Conservation (phyloP, 306 rosid genomes). For the Prunus fruticosa region DNA sequence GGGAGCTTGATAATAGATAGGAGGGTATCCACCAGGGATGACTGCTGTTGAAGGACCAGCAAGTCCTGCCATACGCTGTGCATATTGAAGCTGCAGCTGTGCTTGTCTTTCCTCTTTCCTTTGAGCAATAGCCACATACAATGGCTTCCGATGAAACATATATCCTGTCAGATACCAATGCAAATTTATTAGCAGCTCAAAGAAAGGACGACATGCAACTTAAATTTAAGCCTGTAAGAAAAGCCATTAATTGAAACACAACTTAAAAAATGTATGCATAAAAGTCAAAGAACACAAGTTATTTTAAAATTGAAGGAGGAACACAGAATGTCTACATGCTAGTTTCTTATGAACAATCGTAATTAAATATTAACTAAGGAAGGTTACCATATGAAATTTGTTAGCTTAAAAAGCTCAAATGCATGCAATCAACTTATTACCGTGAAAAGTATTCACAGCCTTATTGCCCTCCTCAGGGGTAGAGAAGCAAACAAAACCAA, state of each 20-base stretch:
- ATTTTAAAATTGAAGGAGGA: neutral
- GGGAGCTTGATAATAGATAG: constrained; percentile 58
- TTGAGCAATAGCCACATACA: constrained; percentile 85
- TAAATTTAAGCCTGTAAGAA: neutral
- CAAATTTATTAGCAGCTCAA: neutral
- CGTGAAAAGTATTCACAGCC: constrained; percentile 79
- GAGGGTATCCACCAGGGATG: constrained; percentile 72
- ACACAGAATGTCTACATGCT: neutral
- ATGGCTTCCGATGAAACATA: constrained; percentile 80
- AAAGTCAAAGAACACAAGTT: neutral
- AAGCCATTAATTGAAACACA: neutral
- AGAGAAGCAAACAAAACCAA: constrained; percentile 90
- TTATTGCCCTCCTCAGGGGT: constrained; percentile 80
- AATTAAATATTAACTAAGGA: neutral
- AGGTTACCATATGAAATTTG: neutral
- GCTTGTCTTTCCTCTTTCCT: constrained; percentile 83
- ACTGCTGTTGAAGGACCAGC: constrained; percentile 53
- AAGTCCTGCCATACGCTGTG: constrained; percentile 57
- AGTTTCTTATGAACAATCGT: neutral
- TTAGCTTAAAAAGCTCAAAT: neutral
- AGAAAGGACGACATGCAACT: neutral
- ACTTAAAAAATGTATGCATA: neutral
- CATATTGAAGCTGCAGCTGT: constrained; percentile 61
- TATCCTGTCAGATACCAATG: constrained; percentile 44
- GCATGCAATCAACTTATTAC: constrained; percentile 41